phyloP scores from a whole-genome alignment of 2,329 filamentous ascomycete species.

The Claviceps sp. region DNA sequence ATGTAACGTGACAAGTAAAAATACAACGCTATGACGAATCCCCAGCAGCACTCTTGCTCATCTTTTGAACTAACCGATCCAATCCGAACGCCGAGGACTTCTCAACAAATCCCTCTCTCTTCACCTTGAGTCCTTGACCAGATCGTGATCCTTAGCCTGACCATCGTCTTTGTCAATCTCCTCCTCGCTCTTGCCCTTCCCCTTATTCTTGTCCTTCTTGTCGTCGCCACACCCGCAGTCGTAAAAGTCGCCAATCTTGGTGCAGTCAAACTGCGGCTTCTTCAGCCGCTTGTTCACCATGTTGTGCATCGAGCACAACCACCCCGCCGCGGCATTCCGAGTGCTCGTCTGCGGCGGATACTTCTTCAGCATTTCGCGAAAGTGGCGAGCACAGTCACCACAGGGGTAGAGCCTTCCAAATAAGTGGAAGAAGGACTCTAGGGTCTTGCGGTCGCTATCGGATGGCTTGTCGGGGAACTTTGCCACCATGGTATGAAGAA shows the following conservation, averaged over 20 bases:
- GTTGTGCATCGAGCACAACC: slow-evolving; percentile 57
- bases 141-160: neutral
- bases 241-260: slow-evolving; percentile 56
- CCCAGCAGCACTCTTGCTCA: neutral
- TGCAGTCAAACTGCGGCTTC: slow-evolving; percentile 52
- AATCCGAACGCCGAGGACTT: too few species aligned
- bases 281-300: slow-evolving; percentile 50
- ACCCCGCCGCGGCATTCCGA: slow-evolving; percentile 50
- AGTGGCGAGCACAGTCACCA: slow-evolving; percentile 56
- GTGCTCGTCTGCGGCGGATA: slow-evolving; percentile 53
- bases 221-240: slow-evolving; percentile 60
- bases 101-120: neutral
- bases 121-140: slow-evolving; percentile 4
- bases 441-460: slow-evolving; percentile 45
- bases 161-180: neutral
- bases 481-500: slow-evolving; percentile 58
- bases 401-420: slow-evolving; percentile 59
- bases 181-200: slow-evolving; percentile 11
- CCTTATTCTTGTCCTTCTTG: slow-evolving; percentile 26
- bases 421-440: slow-evolving; percentile 51
- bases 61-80: neutral
- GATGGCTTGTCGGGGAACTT: slow-evolving; percentile 54
- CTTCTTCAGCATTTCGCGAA: slow-evolving; percentile 45
- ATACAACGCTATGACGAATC: neutral
- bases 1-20: neutral